Evolutionary conservation across 2,329 filamentous ascomycete genomes (phyloP).

Genomic region (Fusarium mundagurra): DNA sequence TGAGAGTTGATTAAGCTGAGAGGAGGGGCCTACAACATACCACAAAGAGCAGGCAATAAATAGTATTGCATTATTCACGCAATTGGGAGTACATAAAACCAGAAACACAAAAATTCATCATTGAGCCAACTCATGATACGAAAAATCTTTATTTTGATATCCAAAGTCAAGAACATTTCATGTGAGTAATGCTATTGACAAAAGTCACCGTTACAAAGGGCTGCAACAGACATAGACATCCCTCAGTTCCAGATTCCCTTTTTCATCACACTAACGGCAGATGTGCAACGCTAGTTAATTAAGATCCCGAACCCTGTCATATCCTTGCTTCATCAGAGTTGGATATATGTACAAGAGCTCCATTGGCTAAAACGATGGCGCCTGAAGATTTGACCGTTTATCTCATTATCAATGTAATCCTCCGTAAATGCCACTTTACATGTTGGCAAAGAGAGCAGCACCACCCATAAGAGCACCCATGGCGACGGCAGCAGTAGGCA

Average conservation of each 20-base stretch:
- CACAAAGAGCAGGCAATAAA: background rate
- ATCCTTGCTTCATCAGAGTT: background rate
- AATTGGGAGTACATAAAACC: background rate
- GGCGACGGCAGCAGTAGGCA: conserved; percentile 55
- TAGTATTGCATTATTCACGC: background rate
- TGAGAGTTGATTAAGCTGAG: background rate
- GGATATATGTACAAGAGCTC: background rate
- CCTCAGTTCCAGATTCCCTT: background rate
- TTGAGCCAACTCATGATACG: no score
- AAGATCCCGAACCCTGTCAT: conserved; percentile 7
- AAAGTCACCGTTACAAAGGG: background rate
- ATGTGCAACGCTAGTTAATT: conserved; percentile 10
- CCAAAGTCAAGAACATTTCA: background rate
- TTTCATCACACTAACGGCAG: conserved; percentile 1
- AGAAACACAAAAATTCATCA: background rate
- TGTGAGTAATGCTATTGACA: background rate
- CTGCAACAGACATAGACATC: background rate
- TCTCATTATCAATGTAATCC: conserved; percentile 10
- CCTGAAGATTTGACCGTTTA: conserved; percentile 3
- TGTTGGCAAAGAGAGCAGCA: conserved; percentile 56
- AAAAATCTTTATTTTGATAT: background rate
- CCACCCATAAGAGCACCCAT: conserved; percentile 60
- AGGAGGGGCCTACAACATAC: background rate
- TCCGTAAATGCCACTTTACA: conserved; percentile 47
- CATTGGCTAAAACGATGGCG: background rate